A percentile compares a stretch with the other conserved stretches of the same genome.
phyloP scores from a whole-genome alignment of 2,329 filamentous ascomycete genomes.

The Herpomyces periplanetae region DNA sequence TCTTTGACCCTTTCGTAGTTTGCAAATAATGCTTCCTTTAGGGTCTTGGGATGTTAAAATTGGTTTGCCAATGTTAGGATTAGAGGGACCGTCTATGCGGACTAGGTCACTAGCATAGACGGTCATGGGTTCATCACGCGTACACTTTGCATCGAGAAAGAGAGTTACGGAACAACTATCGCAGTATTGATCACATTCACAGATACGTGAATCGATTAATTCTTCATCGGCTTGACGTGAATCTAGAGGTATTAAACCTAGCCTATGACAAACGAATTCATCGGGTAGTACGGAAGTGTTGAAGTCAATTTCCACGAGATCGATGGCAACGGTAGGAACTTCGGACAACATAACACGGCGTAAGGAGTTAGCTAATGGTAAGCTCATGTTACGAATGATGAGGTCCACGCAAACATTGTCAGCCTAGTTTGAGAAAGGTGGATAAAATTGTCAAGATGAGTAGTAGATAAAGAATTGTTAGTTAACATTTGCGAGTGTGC shows the following conservation, averaged over 20 bases:
- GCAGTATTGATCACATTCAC: slow-evolving; percentile 83
- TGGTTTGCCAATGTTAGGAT: slow-evolving; percentile 34
- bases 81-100: slow-evolving; percentile 24
- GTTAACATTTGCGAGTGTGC: too few species aligned
- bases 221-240: slow-evolving; percentile 41
- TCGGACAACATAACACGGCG: slow-evolving; percentile 71
- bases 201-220: slow-evolving; percentile 60
- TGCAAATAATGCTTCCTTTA: slow-evolving; percentile 49
- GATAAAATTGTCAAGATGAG: too few species aligned
- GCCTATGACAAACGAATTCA: slow-evolving; percentile 69
- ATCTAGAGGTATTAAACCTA: slow-evolving; percentile 58
- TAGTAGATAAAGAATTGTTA: too few species aligned
- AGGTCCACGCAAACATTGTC: slow-evolving; percentile 54
- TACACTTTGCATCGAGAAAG: slow-evolving; percentile 48
- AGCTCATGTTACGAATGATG: slow-evolving; percentile 51
- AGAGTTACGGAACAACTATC: slow-evolving; percentile 60
- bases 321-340: slow-evolving; percentile 72
- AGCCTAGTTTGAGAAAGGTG: too few species aligned
- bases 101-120: slow-evolving; percentile 70
- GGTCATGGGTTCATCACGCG: slow-evolving; percentile 51
- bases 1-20: slow-evolving; percentile 60
- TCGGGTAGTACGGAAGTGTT: slow-evolving; percentile 91
- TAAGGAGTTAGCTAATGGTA: slow-evolving; percentile 65
- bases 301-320: slow-evolving; percentile 59
- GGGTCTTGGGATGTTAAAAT: slow-evolving; percentile 48